Base-by-base conservation (phyloP, 2,329 filamentous ascomycete genomes). In the Cordyceps cateniannulata region DNA sequence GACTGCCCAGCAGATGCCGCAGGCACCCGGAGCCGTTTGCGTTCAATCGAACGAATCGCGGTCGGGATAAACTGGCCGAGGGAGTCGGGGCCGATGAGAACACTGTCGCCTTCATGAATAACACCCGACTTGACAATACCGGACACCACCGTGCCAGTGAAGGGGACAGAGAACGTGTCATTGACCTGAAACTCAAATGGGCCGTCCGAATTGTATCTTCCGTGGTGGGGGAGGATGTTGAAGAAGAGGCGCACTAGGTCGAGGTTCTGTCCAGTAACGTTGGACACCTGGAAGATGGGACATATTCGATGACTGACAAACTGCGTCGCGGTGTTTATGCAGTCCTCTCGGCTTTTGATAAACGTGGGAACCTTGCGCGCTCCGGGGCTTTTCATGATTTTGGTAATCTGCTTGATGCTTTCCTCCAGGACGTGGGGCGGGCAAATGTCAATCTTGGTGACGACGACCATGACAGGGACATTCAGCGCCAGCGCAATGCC, bases 371-470 rank as follows among this genome's bases (percentile, higher is more conserved):
- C 96, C 76, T 99, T 99, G 44, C 90, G 84, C 3, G 95, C 95
- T 3, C 92, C 95, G 0, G 93, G 93, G 60, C 90, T 96, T 74
- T 96, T 96, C 66, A 99, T 81, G 56, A 99, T 97, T 70, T 93
- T 90, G 58, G 87, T 93, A 64, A 99, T 85, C 73, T 98, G 93
- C 12, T 86, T 89, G 50, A 98, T 86, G 24, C 95, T 99, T 77
- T 98, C 89, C 75, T 96, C 86, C 25, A 99, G 80, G 69, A 99
- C 97, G 66, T 98, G 90, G 1, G 93, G 92, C 24, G 95, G 95
- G 73, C 95, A 98, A 60, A 98, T 98, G 72, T 98, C 95, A 65
- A 98, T 96, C 79, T 98, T 99, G 73, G 93, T 99, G 64, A 98
- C 87, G 65, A 97, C 88, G 3, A 98, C 93, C 91, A 99, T 96